Percentiles rank a stretch among this genome's conserved stretches.
Evolutionary conservation across 2,329 filamentous ascomycete species (phyloP).

Genomic region (Allantophomopsis lycopodina): DNA sequence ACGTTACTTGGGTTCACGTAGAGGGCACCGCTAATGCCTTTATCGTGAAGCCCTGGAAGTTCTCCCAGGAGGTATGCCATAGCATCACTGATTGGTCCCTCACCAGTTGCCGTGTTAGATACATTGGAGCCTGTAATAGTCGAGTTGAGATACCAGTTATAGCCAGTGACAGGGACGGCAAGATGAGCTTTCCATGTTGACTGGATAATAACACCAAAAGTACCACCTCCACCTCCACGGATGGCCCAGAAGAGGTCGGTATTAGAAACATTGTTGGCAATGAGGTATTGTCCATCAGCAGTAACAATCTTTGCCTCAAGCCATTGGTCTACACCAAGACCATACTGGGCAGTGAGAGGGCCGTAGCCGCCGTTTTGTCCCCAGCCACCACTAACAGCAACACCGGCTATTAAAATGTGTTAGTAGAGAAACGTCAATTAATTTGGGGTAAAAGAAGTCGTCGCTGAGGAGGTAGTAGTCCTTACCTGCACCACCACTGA

Average conservation of each 20-base stretch:
- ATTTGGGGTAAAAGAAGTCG: not conserved
- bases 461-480: no score
- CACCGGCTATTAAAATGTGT: not conserved
- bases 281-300: constrained; percentile 31
- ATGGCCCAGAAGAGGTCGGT: constrained; percentile 30
- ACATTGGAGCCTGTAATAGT: not conserved
- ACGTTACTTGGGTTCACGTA: no score
- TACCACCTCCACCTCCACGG: constrained; percentile 24
- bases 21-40: no score
- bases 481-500: not conserved
- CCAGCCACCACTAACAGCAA: constrained; percentile 22
- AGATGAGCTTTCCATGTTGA: constrained; percentile 36
- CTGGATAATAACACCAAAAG: constrained; percentile 42
- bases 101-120: no score
- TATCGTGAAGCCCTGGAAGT: not conserved
- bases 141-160: constrained; percentile 1
- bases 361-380: constrained; percentile 38
- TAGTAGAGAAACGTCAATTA: no score
- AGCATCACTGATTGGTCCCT: not conserved
- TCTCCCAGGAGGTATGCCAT: not conserved
- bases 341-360: constrained; percentile 35
- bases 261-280: constrained; percentile 26
- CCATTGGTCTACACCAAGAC: constrained; percentile 29
- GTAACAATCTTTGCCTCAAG: constrained; percentile 25
- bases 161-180: constrained; percentile 2